phyloP scores from a whole-genome alignment of 345 rosid species.

The Rhizophora mangle region DNA sequence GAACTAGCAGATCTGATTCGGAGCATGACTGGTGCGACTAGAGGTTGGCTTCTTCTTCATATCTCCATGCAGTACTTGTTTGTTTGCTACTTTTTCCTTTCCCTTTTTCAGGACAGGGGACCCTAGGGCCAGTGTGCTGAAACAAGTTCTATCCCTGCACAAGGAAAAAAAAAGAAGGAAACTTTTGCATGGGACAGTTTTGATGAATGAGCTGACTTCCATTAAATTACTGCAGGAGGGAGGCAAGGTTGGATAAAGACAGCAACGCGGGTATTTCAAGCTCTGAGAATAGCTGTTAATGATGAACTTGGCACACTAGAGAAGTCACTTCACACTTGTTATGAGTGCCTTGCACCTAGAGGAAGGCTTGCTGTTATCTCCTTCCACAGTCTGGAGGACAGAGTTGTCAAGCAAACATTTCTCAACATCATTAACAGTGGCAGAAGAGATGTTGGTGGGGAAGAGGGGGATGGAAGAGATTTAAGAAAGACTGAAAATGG shows the following conservation, averaged over 20 bases:
- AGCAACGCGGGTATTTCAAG: slow-evolving; percentile 93
- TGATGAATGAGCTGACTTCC: slow-evolving; percentile 2
- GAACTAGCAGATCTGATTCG: slow-evolving; percentile 69
- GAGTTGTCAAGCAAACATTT: slow-evolving; percentile 85
- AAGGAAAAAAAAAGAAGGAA: slow-evolving; percentile 1
- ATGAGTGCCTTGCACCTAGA: slow-evolving; percentile 78
- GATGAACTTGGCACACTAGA: slow-evolving; percentile 81
- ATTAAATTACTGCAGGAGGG: slow-evolving; percentile 48
- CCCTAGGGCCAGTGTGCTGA: neutral
- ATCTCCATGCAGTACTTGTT: neutral
- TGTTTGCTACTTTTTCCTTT: neutral
- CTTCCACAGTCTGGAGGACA: slow-evolving; percentile 94
- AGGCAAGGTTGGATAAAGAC: slow-evolving; percentile 98
- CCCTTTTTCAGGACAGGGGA: neutral
- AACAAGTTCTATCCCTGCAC: neutral
- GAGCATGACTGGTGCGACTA: slow-evolving; percentile 36
- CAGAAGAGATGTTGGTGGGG: slow-evolving; percentile 23
- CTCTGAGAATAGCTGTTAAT: slow-evolving; percentile 86
- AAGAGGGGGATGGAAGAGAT: slow-evolving; percentile 18
- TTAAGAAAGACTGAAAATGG: slow-evolving; percentile 21
- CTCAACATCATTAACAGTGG: slow-evolving; percentile 53
- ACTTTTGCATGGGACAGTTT: neutral
- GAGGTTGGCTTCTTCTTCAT: slow-evolving; percentile 39
- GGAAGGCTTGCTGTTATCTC: slow-evolving; percentile 91
- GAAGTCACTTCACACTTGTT: slow-evolving; percentile 59